A percentile compares a stretch with the other conserved stretches of the same genome.
Conservation (phyloP, 768 basidiomycete species). For the Leccinum pellstonianum region DNA sequence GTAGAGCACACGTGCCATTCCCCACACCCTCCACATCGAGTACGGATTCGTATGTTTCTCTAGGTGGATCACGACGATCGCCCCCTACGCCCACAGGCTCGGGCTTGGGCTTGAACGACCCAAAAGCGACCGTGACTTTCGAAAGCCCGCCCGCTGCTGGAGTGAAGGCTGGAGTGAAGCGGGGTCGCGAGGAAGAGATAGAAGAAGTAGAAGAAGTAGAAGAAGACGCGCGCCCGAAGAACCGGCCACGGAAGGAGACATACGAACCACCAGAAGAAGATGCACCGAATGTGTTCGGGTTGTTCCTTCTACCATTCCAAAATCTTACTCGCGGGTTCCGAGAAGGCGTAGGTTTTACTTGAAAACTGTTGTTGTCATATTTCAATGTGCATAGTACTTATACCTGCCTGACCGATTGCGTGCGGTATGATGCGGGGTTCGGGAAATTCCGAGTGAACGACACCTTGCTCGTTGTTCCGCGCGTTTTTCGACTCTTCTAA, state of each 20-base stretch:
- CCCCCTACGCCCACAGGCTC: conserved; percentile 10
- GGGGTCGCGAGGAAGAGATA: conserved; percentile 47
- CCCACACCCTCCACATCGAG: conserved; percentile 22
- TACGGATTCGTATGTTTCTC: conserved; percentile 15
- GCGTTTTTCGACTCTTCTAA: conserved; percentile 17
- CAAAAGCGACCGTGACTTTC: conserved; percentile 37
- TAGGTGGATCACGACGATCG: conserved; percentile 12
- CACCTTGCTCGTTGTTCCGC: conserved; percentile 10
- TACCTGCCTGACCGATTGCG: conserved; percentile 18
- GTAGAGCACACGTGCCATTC: conserved; percentile 10
- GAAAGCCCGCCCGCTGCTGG: conserved; percentile 17
- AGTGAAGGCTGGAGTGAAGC: conserved; percentile 41
- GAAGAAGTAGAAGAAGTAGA: conserved; percentile 29
- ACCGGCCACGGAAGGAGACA: conserved; percentile 51
- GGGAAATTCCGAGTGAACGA: conserved; percentile 28
- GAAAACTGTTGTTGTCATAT: conserved; percentile 7
- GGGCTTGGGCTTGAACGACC: conserved; percentile 23
- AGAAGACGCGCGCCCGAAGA: conserved; percentile 44
- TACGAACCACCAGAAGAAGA: conserved; percentile 46
- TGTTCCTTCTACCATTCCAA: conserved; percentile 62
- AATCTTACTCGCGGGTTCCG: conserved; percentile 68
- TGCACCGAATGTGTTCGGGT: conserved; percentile 48
- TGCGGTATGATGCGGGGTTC: conserved; percentile 22
- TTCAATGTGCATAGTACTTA: background rate
- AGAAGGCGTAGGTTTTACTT: conserved; percentile 47